These are phyloP conservation scores for Chaetoceros tenuissimus DNA, from an alignment of 108 stramenopile species.

Conservation along the genomic window DNA sequence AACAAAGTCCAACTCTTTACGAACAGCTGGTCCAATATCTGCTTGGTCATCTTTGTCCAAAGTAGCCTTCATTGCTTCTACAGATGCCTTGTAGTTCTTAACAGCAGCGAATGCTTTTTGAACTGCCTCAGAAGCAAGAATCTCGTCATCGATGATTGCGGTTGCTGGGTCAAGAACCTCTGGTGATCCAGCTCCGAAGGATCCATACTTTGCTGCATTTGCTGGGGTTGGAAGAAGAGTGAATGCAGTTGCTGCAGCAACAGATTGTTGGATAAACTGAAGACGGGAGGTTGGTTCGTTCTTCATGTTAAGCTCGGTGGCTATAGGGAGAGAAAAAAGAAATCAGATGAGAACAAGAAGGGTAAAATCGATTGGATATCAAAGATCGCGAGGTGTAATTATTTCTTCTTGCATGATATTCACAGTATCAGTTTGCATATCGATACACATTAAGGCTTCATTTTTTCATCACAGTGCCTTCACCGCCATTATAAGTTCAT, in stretches of 20 bases:
- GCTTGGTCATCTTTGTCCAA: conserved; percentile 55
- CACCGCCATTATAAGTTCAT: not conserved
- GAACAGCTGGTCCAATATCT: conserved; percentile 59
- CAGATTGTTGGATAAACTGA: not conserved
- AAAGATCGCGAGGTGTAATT: not conserved
- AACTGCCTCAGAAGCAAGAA: conserved; percentile 52
- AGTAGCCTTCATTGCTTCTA: conserved; percentile 46
- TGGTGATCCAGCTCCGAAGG: conserved; percentile 59
- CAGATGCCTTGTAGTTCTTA: conserved; percentile 33
- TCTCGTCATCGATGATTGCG: conserved; percentile 62
- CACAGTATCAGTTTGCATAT: not conserved
- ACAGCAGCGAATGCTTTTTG: conserved; percentile 53
- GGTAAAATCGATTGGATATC: not conserved
- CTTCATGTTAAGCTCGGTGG: not conserved
- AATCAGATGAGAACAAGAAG: not conserved
- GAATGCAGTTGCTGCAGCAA: conserved; percentile 5
- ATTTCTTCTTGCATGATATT: not conserved
- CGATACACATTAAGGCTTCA: not conserved
- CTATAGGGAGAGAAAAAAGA: not conserved
- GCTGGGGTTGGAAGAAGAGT: conserved; percentile 44
- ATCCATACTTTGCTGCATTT: conserved; percentile 73
- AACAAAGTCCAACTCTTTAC: conserved; percentile 73
- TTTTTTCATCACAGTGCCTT: not conserved
- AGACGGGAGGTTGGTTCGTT: not conserved
- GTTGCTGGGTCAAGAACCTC: conserved; percentile 69